Base-by-base conservation (phyloP, 2,329 filamentous ascomycete species). In the Neopestalotiopsis sp. region DNA sequence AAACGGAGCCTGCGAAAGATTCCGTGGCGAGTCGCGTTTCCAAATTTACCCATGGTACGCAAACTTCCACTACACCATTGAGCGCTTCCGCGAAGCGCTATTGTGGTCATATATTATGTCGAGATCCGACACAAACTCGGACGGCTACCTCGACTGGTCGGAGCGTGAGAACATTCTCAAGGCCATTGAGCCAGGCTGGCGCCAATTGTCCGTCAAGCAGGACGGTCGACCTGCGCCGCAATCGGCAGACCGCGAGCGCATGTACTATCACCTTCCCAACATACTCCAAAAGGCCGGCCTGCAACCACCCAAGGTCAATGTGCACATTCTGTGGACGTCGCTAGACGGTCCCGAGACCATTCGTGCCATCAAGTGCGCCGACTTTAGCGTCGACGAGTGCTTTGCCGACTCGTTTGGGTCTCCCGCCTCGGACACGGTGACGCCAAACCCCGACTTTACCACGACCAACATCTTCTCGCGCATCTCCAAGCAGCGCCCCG, bases 11-110 rank as follows among this genome's bases (percentile, higher is more conserved):
- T 80, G 78, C 70, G 79, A 83, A 70, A 75, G 81, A 4, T 84
- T 84, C 70, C 77, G 82, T 34, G 81, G 82, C 28, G 81, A 84
- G 70, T 79, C 78, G 2, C 76, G 76, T 1, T 83, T 81, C 68
- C 81, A 84, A 73, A 76, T 83, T 1, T 83, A 82, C 68, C 80
- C 81, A 1, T 83, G 82, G 81, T 83, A 77, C 69, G 77, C 78
- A 0, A 72, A 76, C 17, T 83, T 83, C 71, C 82, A 84, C 71
- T 83, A 83, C 72, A 81, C 78, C 14, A 83, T 83, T 65, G 81
- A 84, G 71, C 72, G 82, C 30, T 81, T 83, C 67, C 75, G 82
- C 1, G 82, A 84, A 69, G 81, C 79, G 4, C 72, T 84, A 24
- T 74, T 84, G 14, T 84, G 81, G 81, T 81, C 80, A 45, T 83